Percentiles rank a stretch among this genome's conserved stretches.
phyloP scores from a whole-genome alignment of 164 flowering plant species.

The Sextonia rubra region DNA sequence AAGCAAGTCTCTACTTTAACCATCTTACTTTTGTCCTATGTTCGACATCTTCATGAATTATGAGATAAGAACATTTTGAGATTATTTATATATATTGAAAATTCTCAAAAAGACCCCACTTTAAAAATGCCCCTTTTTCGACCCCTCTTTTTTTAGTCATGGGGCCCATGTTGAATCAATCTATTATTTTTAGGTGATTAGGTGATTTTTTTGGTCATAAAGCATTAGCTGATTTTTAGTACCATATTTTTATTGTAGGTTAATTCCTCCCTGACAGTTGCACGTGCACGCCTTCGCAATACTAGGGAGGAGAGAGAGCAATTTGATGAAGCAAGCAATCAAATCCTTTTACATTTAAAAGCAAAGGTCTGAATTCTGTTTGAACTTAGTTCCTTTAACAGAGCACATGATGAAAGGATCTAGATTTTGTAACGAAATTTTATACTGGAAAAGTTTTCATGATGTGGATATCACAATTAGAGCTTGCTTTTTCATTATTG shows the following conservation, averaged over 20 bases:
- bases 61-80: too few relatives aligned
- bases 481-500: constrained; percentile 2
- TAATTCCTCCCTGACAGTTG: constrained; percentile 46
- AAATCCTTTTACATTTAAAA: constrained; percentile 64
- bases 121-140: too few relatives aligned
- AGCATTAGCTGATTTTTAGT: constrained; percentile 1
- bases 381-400: not conserved
- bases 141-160: too few relatives aligned
- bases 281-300: constrained; percentile 64
- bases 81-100: too few relatives aligned
- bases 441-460: not conserved
- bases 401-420: not conserved
- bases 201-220: too few relatives aligned
- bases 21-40: too few relatives aligned
- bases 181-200: too few relatives aligned
- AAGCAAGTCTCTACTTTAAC: too few relatives aligned
- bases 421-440: not conserved
- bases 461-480: constrained; percentile 1
- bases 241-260: constrained; percentile 41
- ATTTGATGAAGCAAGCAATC: constrained; percentile 80
- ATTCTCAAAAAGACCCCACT: too few relatives aligned
- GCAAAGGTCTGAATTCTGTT: constrained; percentile 45
- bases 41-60: too few relatives aligned
- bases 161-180: too few relatives aligned
- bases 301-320: constrained; percentile 82